phyloP scores from a whole-genome alignment of 2,329 filamentous ascomycete species.

The Ophiostoma sp. region DNA sequence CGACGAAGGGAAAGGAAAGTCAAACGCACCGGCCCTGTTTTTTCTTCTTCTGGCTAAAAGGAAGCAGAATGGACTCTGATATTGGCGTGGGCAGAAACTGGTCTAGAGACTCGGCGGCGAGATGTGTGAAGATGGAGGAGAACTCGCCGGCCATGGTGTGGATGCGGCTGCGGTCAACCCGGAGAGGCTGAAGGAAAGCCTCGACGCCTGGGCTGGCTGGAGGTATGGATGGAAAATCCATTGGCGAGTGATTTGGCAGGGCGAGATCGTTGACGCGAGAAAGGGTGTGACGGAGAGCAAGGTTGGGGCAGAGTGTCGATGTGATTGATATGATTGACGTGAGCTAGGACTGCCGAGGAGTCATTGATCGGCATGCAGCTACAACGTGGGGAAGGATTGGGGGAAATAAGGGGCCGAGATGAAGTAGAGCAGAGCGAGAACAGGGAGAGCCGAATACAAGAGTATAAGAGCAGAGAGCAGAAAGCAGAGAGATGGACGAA shows the following conservation, averaged over 20 bases:
- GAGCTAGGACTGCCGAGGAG: slow-evolving; percentile 3
- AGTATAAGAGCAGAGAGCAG: background rate
- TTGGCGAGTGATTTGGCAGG: background rate
- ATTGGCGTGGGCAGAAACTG: slow-evolving; percentile 59
- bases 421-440: background rate
- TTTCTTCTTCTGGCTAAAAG: slow-evolving; percentile 34
- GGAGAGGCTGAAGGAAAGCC: slow-evolving; percentile 48
- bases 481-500: too few species aligned
- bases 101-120: slow-evolving; percentile 48
- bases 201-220: slow-evolving; percentile 28
- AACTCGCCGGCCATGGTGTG: slow-evolving; percentile 46
- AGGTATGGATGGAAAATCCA: background rate
- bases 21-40: slow-evolving; percentile 44
- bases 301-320: background rate
- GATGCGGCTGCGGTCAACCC: slow-evolving; percentile 43
- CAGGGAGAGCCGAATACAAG: background rate
- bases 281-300: too few species aligned
- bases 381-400: background rate
- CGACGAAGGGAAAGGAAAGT: background rate
- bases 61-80: slow-evolving; percentile 52
- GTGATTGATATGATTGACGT: background rate
- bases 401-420: background rate
- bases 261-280: too few species aligned
- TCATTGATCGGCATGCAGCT: slow-evolving; percentile 13
- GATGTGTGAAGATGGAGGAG: slow-evolving; percentile 41